Percentiles rank a stretch among this genome's conserved stretches.
phyloP scores from a whole-genome alignment of 805 yeast species.

The Pichia gijzeniarum region DNA sequence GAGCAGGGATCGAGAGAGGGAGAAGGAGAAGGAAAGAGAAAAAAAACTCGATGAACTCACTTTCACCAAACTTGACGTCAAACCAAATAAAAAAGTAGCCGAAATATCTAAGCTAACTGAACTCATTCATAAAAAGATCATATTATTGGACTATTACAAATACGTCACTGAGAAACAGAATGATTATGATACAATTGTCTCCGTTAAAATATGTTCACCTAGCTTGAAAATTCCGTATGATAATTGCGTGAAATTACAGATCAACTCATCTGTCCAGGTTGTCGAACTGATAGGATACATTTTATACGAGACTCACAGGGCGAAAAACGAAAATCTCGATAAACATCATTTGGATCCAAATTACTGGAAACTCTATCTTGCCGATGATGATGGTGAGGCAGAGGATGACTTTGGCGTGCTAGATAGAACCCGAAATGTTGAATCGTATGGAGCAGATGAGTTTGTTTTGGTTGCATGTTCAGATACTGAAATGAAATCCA shows the following conservation, averaged over 20 bases:
- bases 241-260: constrained; percentile 19
- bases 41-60: background rate
- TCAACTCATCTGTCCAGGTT: constrained; percentile 37
- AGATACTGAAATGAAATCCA: constrained; percentile 39
- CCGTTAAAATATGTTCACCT: constrained; percentile 19
- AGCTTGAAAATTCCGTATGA: constrained; percentile 10
- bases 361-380: constrained; percentile 69
- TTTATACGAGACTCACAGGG: constrained; percentile 30
- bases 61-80: constrained; percentile 1
- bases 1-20: background rate
- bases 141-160: constrained; percentile 38
- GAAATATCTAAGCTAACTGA: constrained; percentile 30
- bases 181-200: constrained; percentile 8
- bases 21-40: background rate
- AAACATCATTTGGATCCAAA: constrained; percentile 45
- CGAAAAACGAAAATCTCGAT: constrained; percentile 5
- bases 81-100: background rate
- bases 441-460: constrained; percentile 75
- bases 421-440: constrained; percentile 57
- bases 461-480: constrained; percentile 65
- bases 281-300: constrained; percentile 52
- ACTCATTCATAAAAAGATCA: constrained; percentile 37
- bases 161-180: constrained; percentile 20
- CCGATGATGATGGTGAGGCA: constrained; percentile 90
- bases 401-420: constrained; percentile 90